A percentile compares a stretch with the other conserved stretches of the same genome.
Evolutionary conservation across 2,329 filamentous ascomycete genomes (phyloP).

Genomic region (Bisporella sp.): DNA sequence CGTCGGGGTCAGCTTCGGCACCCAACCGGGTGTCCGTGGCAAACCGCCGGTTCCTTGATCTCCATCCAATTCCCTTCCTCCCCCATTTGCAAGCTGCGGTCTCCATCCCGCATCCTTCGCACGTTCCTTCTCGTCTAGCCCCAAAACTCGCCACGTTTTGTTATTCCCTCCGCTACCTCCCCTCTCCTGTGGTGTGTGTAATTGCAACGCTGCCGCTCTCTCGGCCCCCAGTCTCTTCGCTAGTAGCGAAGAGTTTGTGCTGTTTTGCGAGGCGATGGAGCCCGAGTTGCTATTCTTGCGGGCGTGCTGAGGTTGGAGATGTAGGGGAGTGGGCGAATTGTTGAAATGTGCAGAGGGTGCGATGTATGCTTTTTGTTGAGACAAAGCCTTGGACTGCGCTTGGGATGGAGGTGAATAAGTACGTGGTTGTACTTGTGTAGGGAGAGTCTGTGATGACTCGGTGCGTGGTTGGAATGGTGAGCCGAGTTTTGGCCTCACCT

Average conservation of each 20-base stretch:
- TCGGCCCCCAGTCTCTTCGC: slow-evolving; percentile 18
- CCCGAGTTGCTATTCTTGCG: slow-evolving; percentile 2
- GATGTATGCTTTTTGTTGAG: neutral
- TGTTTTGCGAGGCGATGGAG: slow-evolving; percentile 12
- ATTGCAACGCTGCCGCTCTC: neutral
- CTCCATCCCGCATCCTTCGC: slow-evolving; percentile 22
- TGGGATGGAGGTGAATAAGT: neutral
- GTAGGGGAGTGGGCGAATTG: neutral
- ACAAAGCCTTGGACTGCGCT: neutral
- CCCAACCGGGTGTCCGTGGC: slow-evolving; percentile 49
- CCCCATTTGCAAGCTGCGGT: slow-evolving; percentile 11
- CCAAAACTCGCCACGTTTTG: slow-evolving; percentile 17
- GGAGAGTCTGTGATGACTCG: neutral
- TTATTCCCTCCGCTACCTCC: neutral
- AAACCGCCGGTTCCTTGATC: slow-evolving; percentile 16
- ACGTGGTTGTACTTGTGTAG: neutral
- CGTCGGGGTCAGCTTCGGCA: slow-evolving; percentile 60
- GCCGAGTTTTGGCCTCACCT: neutral
- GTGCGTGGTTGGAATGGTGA: neutral
- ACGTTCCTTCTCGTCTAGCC: slow-evolving; percentile 14
- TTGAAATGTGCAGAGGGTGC: neutral
- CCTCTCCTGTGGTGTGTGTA: neutral
- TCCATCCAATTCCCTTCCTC: neutral
- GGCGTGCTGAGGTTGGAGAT: neutral
- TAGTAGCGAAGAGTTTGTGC: slow-evolving; percentile 37